phyloP scores from a whole-genome alignment of 768 basidiomycete genomes.

The Leucocoprinus sp. region DNA sequence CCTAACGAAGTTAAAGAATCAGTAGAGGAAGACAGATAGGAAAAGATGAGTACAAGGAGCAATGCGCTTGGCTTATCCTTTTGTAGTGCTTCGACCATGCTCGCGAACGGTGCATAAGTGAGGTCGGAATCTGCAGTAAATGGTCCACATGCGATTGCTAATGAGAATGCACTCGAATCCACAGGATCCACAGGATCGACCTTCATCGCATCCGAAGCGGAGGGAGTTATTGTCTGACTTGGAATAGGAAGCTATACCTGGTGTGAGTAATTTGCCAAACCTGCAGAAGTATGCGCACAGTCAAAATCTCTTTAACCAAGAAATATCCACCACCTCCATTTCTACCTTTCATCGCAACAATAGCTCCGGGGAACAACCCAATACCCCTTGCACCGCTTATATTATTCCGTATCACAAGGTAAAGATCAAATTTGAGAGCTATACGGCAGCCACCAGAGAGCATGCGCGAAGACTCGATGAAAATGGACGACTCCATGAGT shows the following conservation, averaged over 20 bases:
- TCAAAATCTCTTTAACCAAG: slow-evolving; percentile 69
- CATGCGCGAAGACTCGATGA: slow-evolving; percentile 79
- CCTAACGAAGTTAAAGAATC: slow-evolving; percentile 31
- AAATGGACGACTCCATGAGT: slow-evolving; percentile 64
- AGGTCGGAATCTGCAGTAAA: slow-evolving; percentile 78
- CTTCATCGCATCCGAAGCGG: slow-evolving; percentile 21
- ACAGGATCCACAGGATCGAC: slow-evolving; percentile 30
- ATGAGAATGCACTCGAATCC: slow-evolving; percentile 24
- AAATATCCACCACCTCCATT: slow-evolving; percentile 92
- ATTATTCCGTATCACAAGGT: slow-evolving; percentile 58
- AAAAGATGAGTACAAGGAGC: slow-evolving; percentile 50
- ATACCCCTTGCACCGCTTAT: slow-evolving; percentile 53
- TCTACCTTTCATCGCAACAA: slow-evolving; percentile 78
- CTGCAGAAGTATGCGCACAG: slow-evolving; percentile 39
- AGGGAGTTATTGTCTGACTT: slow-evolving; percentile 29
- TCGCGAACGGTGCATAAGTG: slow-evolving; percentile 60
- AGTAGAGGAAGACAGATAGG: background rate
- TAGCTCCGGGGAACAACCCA: slow-evolving; percentile 82
- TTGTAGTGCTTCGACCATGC: slow-evolving; percentile 55
- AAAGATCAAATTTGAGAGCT: slow-evolving; percentile 60
- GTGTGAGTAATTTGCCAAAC: background rate
- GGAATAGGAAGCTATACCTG: slow-evolving; percentile 53
- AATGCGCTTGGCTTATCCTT: slow-evolving; percentile 64
- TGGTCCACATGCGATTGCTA: slow-evolving; percentile 79
- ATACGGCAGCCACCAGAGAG: slow-evolving; percentile 60